These are phyloP conservation scores for Nemania abortiva DNA, from an alignment of 2,329 filamentous ascomycete genomes.

Conservation along the genomic window DNA sequence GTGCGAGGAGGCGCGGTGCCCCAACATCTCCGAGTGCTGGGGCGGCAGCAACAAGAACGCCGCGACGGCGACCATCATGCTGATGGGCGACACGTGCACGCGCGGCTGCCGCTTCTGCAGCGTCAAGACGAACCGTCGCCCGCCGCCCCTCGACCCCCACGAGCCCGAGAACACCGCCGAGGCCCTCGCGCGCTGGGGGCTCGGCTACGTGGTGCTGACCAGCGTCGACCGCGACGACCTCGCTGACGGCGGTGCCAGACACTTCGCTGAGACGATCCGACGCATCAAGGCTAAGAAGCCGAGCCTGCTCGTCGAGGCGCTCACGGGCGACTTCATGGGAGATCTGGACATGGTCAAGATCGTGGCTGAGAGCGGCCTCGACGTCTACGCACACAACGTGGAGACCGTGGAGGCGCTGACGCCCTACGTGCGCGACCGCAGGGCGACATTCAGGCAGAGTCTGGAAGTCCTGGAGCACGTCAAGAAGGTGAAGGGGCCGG, in stretches of 20 bases:
- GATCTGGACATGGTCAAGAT: constrained; percentile 87
- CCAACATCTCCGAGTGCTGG: constrained; percentile 99
- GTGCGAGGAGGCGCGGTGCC: constrained; percentile 96
- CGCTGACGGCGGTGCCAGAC: constrained; percentile 84
- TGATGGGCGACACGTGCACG: constrained; percentile 99
- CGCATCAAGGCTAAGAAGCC: constrained; percentile 90
- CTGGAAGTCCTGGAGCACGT: constrained; percentile 82
- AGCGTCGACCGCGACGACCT: constrained; percentile 95
- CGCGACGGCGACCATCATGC: constrained; percentile 97
- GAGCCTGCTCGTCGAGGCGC: constrained; percentile 81
- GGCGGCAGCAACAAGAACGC: constrained; percentile 88
- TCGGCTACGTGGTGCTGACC: constrained; percentile 96
- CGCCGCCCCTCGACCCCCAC: constrained; percentile 88
- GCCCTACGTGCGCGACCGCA: constrained; percentile 87
- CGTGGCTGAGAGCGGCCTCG: constrained; percentile 87
- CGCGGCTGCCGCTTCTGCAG: constrained; percentile 96
- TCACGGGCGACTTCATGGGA: constrained; percentile 89
- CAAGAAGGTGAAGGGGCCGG: constrained; percentile 70
- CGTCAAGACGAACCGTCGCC: constrained; percentile 85
- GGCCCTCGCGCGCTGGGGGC: constrained; percentile 89
- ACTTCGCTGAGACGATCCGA: constrained; percentile 93
- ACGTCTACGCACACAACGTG: constrained; percentile 97
- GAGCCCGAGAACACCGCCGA: constrained; percentile 98
- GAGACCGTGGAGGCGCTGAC: constrained; percentile 95
- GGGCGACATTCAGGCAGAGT: constrained; percentile 90